Evolutionary conservation across 495 filamentous ascomycete genomes (phyloP), one percentile per base, ranked within the genome.

Genomic region (Tuber brumale): DNA sequence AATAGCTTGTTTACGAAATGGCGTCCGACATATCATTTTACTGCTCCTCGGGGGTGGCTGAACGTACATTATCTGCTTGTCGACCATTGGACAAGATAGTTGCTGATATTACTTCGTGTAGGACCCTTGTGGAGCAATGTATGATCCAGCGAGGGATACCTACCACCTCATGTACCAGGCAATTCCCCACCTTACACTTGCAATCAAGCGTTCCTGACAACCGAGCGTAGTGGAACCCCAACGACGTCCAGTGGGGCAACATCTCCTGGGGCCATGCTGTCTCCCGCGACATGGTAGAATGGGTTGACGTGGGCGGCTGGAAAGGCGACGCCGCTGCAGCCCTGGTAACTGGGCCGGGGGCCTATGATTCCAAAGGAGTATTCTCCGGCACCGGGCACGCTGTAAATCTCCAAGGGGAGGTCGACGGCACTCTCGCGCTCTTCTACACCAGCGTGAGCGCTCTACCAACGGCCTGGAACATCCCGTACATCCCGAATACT

Each of bases 81-180:
- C 57, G 12, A 14, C 4, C 35, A 66, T 66, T 66, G 57, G 0
- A 27, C 57, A 12, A 66, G 31, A 35, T 35, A 0, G 12, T 35
- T 66, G 27, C 57, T 66, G 27, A 66, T 18, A 35, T 35, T 7
- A 4, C 27, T 35, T 10, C 31, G 10, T 31, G 19, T 5, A 81
- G 45, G 80, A 90, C 45, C 88, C 89, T 8, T 89, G 87, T 73
- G 88, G 86, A 14, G 81, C 87, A 31, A 86, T 87, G 73, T 90
- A 89, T 71, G 88, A 89, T 76, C 86, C 86, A 21, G 76, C 76
- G 27, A 86, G 84, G 9, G 83, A 85, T 79, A 76, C 70, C 3
- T 82, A 81, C 71, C 80, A 79, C 48, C 80, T 77, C 82, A 66
- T 66, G 77, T 78, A 76, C 35, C 46, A 16, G 19, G 39, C 51